Base-by-base conservation (phyloP, 371 early-diverging fungal genomes). In the Zychaea mexicana region DNA sequence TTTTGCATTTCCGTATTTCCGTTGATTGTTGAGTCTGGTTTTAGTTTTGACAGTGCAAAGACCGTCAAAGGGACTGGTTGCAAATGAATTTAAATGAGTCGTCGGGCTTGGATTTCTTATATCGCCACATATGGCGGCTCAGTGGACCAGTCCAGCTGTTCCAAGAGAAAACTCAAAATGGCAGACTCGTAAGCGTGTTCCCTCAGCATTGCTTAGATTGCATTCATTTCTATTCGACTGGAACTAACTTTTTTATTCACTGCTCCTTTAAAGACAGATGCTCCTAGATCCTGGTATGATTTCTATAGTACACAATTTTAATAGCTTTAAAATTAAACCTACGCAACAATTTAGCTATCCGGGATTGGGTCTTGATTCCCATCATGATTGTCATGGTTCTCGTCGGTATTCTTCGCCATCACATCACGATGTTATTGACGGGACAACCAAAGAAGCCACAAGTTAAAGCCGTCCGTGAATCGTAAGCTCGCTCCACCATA, bases 331-430 rank as follows among this genome's bases (percentile, higher is more conserved):
- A 26, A 27, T 31, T 52, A 12, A 45, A 31, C 21, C n/a, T 28
- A 19, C 6, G 1, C 13, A 17, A 21, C 21, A 17, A 42, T 42
- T 42, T 62, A 90, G 94, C 92, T 54, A 94, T 94, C 63, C 85
- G 95, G 57, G 87, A 94, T 77, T 95, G 96, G 98, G 97, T 98
- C 12, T 79, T 98, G 62, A 84, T 98, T 52, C 98, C 98, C 39
- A 97, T 98, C 74, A 93, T 96, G 88, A 65, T 95, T 30, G 96
- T 96, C 67, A 98, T 98, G 98, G 88, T 98, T 17, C 83, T 98
- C 59, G 96, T 97, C 22, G 98, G 98, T 52, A 57, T 71, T 12
- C 78, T 81, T 61, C 83, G 98, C 30, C 96, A 97, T 77, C 90
- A 96, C 65, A 88, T 96, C 54, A 96, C 96, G 15, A 84, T 92